A percentile compares a stretch with the other conserved stretches of the same genome.
These are phyloP conservation scores for Solanum stenotomum DNA, from an alignment of 257 asterid species.

Conservation along the genomic window DNA sequence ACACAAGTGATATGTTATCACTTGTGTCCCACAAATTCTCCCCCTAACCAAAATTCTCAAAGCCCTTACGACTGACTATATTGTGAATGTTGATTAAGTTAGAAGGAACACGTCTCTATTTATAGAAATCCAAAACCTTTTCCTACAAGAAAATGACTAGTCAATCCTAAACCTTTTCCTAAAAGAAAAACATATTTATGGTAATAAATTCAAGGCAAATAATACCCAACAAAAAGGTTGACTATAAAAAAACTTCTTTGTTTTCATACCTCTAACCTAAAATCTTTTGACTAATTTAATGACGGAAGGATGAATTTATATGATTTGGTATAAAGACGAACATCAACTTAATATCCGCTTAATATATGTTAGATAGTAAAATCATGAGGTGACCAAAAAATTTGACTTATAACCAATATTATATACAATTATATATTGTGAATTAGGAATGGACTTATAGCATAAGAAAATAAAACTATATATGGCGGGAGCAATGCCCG, in stretches of 20 bases:
- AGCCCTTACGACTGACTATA: too few relatives aligned
- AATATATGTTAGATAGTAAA: not conserved
- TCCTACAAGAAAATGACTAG: too few relatives aligned
- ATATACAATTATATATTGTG: not conserved
- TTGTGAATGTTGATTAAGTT: too few relatives aligned
- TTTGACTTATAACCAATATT: not conserved
- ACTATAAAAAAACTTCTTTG: not conserved
- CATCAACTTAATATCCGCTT: not conserved
- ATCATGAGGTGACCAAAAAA: constrained; percentile 11
- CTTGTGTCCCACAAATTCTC: too few relatives aligned
- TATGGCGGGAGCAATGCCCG: constrained; percentile 7
- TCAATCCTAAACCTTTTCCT: too few relatives aligned
- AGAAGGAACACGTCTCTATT: too few relatives aligned
- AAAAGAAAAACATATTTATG: too few relatives aligned
- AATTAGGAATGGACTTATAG: not conserved
- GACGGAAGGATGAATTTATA: not conserved
- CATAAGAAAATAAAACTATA: not conserved
- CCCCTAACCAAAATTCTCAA: too few relatives aligned
- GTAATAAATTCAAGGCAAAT: too few relatives aligned
- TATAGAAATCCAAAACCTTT: too few relatives aligned
- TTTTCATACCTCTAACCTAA: not conserved
- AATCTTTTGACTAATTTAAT: not conserved
- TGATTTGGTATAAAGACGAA: not conserved
- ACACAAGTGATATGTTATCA: too few relatives aligned
- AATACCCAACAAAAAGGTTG: not conserved